Conservation (phyloP, 2,329 filamentous ascomycete genomes). For the Neonectria coccinea region DNA sequence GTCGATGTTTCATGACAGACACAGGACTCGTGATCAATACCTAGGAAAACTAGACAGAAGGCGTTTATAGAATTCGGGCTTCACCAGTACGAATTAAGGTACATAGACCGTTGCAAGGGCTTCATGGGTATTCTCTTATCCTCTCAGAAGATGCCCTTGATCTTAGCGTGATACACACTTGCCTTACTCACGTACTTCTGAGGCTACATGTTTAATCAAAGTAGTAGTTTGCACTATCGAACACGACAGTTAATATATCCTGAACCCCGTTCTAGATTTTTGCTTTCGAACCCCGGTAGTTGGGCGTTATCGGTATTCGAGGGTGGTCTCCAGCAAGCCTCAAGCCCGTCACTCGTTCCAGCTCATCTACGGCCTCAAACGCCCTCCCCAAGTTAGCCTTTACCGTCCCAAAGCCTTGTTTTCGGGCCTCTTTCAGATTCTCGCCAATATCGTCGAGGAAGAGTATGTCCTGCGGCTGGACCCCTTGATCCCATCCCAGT, state of each 20-base stretch:
- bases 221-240: slow-evolving; percentile 18
- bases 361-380: slow-evolving; percentile 82
- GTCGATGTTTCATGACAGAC: too few relatives aligned
- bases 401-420: slow-evolving; percentile 81
- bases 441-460: slow-evolving; percentile 96
- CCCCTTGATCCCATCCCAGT: slow-evolving; percentile 60
- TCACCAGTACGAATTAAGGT: too few relatives aligned
- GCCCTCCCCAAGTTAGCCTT: slow-evolving; percentile 85
- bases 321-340: slow-evolving; percentile 68
- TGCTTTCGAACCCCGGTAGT: slow-evolving; percentile 49
- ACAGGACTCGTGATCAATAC: too few relatives aligned
- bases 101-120: too few relatives aligned
- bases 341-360: slow-evolving; percentile 82
- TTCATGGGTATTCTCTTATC: too few relatives aligned
- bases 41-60: too few relatives aligned
- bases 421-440: slow-evolving; percentile 85
- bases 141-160: too few relatives aligned
- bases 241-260: too few relatives aligned
- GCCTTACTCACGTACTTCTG: slow-evolving; percentile 27
- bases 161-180: too few relatives aligned
- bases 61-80: too few relatives aligned
- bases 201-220: slow-evolving; percentile 20
- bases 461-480: slow-evolving; percentile 76
- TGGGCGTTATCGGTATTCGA: slow-evolving; percentile 59
- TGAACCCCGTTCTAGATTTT: slow-evolving; percentile 53